Evolutionary conservation across 345 rosid genomes (phyloP), one percentile per base, ranked within the genome.

Genomic region (Pseudoturritis turrita): DNA sequence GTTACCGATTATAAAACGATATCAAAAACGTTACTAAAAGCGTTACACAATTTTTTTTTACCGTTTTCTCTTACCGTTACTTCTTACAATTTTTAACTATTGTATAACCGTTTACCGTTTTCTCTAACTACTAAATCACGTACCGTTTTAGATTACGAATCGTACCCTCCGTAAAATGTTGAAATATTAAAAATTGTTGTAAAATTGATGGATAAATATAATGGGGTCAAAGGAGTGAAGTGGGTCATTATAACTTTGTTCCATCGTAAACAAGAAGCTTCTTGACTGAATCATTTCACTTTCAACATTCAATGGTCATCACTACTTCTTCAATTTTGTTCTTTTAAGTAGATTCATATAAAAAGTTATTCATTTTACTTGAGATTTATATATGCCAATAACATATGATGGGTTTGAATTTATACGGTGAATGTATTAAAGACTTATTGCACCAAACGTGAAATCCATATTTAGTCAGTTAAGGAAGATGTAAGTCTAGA

Each of bases 211-310:
- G 68, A 67, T 68, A 40, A 14, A 65, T 37, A 36, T 37, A 66
- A 66, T 65, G 78, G 47, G 49, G 73, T 74, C 73, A 74, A 74
- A 51, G 73, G 55, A 68, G 43, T 60, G 74, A 75, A 75, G 37
- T 51, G 73, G 40, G 52, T 31, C 67, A 49, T 49, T 28, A 58
- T 17, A 58, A 59, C 62, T 59, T 74, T 68, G 41, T 51, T 59
- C 10, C 19, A 44, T 59, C 72, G 73, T 75, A 75, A 61, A 68
- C 51, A 41, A 12, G 64, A 75, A 75, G 74, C 17, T 61, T 75
- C 74, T 68, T 75, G 69, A 61, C 74, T 68, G 70, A 61, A 68
- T 68, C 62, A 75, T 60, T 33, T 75, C 14, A 41, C 69, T 52
- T 60, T 60, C 57, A 60, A 75, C 55, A 41, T 49, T 74, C 40